Conservation (phyloP, 306 rosid species). For the Acmispon strigosus region DNA sequence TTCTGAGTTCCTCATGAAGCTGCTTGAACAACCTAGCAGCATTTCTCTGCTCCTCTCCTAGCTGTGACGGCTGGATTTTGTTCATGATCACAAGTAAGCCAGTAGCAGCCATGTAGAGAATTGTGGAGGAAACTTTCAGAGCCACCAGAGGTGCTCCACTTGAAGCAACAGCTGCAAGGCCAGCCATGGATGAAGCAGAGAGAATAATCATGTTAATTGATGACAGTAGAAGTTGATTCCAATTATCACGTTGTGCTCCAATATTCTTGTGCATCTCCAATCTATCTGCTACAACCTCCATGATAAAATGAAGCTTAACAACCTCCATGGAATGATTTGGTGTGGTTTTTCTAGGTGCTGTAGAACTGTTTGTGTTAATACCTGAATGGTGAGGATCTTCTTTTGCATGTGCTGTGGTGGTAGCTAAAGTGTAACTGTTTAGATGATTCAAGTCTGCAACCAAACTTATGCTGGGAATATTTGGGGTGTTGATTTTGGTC, state of each 20-base stretch:
- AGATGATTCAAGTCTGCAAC: conserved; percentile 31
- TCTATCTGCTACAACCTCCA: conserved; percentile 62
- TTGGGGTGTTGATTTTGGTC: conserved; percentile 25
- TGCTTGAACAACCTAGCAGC: conserved; percentile 70
- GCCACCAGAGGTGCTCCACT: conserved; percentile 34
- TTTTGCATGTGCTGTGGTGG: conserved; percentile 6
- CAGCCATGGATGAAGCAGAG: conserved; percentile 65
- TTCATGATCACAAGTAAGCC: conserved; percentile 54
- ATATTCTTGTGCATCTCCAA: conserved; percentile 69
- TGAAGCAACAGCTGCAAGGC: conserved; percentile 35
- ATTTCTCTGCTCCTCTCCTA: conserved; percentile 67
- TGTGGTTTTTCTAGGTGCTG: background rate
- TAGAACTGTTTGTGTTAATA: background rate
- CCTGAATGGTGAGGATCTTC: background rate
- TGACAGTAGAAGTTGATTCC: conserved; percentile 57
- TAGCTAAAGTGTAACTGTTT: conserved; percentile 3
- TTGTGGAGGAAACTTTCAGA: conserved; percentile 54
- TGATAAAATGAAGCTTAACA: conserved; percentile 43
- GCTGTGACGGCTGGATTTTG: conserved; percentile 84
- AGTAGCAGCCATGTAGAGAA: conserved; percentile 58
- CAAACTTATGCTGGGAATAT: conserved; percentile 21
- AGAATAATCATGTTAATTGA: conserved; percentile 61
- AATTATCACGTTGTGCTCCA: conserved; percentile 72
- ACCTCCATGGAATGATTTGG: conserved; percentile 13
- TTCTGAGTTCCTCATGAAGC: conserved; percentile 44